Conservation (phyloP, 1,139 yeast genomes). For the Kodamaea anthophila region DNA sequence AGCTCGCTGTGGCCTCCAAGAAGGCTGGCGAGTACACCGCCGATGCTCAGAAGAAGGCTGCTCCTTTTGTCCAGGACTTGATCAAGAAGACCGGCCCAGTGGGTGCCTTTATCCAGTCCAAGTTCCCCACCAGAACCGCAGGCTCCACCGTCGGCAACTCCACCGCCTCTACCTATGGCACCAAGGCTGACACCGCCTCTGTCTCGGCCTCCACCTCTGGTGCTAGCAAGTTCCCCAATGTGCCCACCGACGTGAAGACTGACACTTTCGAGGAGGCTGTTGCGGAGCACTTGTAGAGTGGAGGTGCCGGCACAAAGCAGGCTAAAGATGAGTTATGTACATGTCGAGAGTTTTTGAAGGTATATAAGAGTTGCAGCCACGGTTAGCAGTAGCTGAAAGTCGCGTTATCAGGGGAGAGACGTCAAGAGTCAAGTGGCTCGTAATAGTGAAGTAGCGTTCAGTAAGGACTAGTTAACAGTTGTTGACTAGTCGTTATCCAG, state of each 20-base stretch:
- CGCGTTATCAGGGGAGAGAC: too few species aligned
- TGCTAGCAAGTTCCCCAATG: slow-evolving; percentile 44
- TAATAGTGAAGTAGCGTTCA: too few species aligned
- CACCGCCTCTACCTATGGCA: slow-evolving; percentile 23
- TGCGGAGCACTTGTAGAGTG: not conserved
- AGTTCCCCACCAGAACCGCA: slow-evolving; percentile 66
- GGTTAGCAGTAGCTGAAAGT: too few species aligned
- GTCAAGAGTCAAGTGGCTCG: too few species aligned
- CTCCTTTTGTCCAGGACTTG: slow-evolving; percentile 38
- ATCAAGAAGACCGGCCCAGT: slow-evolving; percentile 62
- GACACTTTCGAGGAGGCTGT: slow-evolving; percentile 8
- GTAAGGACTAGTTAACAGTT: too few species aligned
- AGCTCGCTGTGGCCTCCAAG: slow-evolving; percentile 48
- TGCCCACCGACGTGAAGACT: slow-evolving; percentile 25
- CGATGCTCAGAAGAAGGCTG: slow-evolving; percentile 50
- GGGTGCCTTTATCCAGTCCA: slow-evolving; percentile 49
- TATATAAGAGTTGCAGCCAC: too few species aligned
- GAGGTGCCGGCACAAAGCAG: too few species aligned
- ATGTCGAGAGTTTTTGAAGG: too few species aligned
- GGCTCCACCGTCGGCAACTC: slow-evolving; percentile 58
- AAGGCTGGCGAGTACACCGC: slow-evolving; percentile 49
- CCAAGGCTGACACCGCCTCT: slow-evolving; percentile 16
- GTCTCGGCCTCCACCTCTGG: slow-evolving; percentile 25
- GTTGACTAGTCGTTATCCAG: too few species aligned
- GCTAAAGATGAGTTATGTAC: too few species aligned